These are phyloP conservation scores for Sordariomycetes sp. DNA, from an alignment of 2,329 filamentous ascomycete genomes.

Conservation along the genomic window DNA sequence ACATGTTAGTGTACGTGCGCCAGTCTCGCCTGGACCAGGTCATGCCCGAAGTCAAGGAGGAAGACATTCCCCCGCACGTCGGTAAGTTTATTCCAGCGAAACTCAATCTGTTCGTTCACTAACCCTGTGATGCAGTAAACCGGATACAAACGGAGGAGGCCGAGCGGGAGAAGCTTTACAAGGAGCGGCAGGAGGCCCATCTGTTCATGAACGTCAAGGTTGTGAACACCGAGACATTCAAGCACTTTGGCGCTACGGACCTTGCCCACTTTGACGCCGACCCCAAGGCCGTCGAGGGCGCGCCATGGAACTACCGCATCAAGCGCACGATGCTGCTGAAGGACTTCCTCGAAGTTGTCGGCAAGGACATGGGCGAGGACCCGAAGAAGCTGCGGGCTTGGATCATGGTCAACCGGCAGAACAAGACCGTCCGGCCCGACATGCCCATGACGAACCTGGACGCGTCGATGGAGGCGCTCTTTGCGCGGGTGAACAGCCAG, in stretches of 20 bases:
- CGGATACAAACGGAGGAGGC: slow-evolving; percentile 65
- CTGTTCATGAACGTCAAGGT: slow-evolving; percentile 79
- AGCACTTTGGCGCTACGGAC: slow-evolving; percentile 71
- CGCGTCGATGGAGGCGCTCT: slow-evolving; percentile 64
- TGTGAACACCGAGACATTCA: slow-evolving; percentile 71
- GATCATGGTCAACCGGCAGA: slow-evolving; percentile 98
- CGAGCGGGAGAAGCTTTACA: slow-evolving; percentile 63
- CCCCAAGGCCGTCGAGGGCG: slow-evolving; percentile 53
- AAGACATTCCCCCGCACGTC: slow-evolving; percentile 72
- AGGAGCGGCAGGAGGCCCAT: slow-evolving; percentile 88
- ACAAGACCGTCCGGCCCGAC: slow-evolving; percentile 89
- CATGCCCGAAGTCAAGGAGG: slow-evolving; percentile 59
- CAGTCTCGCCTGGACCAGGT: slow-evolving; percentile 76
- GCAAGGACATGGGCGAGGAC: slow-evolving; percentile 54
- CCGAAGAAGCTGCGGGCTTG: slow-evolving; percentile 67
- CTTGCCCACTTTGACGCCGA: slow-evolving; percentile 55
- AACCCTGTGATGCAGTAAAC: slow-evolving; percentile 33
- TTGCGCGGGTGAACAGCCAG: slow-evolving; percentile 36
- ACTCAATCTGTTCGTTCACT: background rate
- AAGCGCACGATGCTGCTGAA: slow-evolving; percentile 63
- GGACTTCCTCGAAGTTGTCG: slow-evolving; percentile 61
- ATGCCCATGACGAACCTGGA: slow-evolving; percentile 67
- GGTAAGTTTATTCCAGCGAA: slow-evolving; percentile 32
- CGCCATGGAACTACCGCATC: slow-evolving; percentile 59
- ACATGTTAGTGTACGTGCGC: slow-evolving; percentile 97